phyloP scores from a whole-genome alignment of 1,139 yeast species.

The Blastobotrys ciferrii region DNA sequence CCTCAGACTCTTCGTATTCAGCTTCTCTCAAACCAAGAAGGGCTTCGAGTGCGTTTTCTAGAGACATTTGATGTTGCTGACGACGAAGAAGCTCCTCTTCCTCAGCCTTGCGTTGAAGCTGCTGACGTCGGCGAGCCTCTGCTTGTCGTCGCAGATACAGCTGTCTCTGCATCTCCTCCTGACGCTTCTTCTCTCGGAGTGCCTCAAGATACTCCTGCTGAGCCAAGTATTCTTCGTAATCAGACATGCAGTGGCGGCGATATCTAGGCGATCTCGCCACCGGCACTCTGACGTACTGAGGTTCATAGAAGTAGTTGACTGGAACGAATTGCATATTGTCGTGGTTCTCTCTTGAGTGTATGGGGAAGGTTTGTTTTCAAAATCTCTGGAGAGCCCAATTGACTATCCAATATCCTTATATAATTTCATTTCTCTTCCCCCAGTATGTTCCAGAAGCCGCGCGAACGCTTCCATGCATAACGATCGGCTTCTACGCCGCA shows the following conservation, averaged over 20 bases:
- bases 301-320: slow-evolving; percentile 2
- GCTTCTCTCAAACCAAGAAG: not conserved
- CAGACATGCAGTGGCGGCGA: not conserved
- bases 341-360: too few species aligned
- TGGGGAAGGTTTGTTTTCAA: not conserved
- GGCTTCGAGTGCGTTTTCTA: not conserved
- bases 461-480: not conserved
- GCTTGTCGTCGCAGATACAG: not conserved
- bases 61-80: not conserved
- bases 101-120: slow-evolving; percentile 1
- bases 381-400: not conserved
- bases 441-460: not conserved
- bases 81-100: slow-evolving; percentile 4
- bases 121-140: not conserved
- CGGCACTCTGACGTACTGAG: not conserved
- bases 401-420: not conserved
- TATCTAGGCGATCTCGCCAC: not conserved
- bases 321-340: slow-evolving; percentile 5
- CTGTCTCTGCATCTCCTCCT: not conserved
- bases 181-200: not conserved
- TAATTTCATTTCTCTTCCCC: not conserved
- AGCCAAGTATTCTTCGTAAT: not conserved
- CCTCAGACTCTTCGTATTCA: not conserved
- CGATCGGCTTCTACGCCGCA: not conserved
- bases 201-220: not conserved